Percentiles rank a stretch among this genome's conserved stretches.
Conservation (phyloP, 2,329 filamentous ascomycete species). For the Curvularia verruculosa region DNA sequence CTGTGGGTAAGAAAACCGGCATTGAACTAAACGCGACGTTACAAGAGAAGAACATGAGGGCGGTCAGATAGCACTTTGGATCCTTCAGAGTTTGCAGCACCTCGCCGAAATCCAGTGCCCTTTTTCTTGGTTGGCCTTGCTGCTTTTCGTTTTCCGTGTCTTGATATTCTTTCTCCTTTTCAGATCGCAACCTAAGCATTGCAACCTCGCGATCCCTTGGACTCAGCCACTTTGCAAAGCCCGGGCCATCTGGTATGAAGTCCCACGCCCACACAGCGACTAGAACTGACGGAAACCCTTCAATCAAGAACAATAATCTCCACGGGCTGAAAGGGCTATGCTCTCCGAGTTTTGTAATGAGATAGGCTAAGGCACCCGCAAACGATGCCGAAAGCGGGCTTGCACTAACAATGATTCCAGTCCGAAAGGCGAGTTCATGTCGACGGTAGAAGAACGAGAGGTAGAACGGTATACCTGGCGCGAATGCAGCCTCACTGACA, state of each 20-base stretch:
- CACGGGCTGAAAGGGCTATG: conserved; percentile 75
- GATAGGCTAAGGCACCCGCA: conserved; percentile 78
- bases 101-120: conserved; percentile 61
- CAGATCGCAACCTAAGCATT: conserved; percentile 66
- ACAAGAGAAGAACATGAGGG: conserved; percentile 82
- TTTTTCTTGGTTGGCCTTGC: conserved; percentile 19
- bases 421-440: conserved; percentile 80
- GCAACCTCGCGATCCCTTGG: conserved; percentile 66
- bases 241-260: conserved; percentile 76
- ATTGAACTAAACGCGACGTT: conserved; percentile 89
- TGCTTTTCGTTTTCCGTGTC: conserved; percentile 32
- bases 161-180: conserved; percentile 49
- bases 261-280: conserved; percentile 76
- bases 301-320: conserved; percentile 83
- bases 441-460: conserved; percentile 67
- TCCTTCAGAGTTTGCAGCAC: conserved; percentile 66
- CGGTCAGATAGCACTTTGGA: conserved; percentile 75
- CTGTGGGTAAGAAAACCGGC: conserved; percentile 85
- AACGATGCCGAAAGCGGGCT: conserved; percentile 68
- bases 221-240: conserved; percentile 52
- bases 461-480: conserved; percentile 68
- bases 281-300: conserved; percentile 83
- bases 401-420: conserved; percentile 83
- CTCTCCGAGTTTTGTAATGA: conserved; percentile 73
- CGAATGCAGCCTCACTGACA: conserved; percentile 66